Conservation (phyloP, 352 stramenopile species). For the Globisporangium barbulae region DNA sequence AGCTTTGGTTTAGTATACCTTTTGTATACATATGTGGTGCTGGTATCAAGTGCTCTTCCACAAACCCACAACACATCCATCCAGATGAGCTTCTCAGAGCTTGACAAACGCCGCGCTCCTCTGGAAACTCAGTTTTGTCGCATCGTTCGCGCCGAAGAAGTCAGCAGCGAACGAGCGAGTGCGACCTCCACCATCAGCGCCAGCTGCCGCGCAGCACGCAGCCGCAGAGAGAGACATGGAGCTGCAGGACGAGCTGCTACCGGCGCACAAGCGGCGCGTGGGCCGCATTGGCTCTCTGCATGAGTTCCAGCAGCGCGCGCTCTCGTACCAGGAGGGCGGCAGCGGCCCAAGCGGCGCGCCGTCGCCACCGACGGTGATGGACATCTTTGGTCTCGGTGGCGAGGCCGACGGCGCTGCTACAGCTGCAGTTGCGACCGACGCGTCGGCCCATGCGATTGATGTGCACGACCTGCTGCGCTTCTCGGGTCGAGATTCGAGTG, state of each 20-base stretch:
- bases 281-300: slow-evolving; percentile 74
- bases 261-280: slow-evolving; percentile 59
- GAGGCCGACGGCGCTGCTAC: background rate
- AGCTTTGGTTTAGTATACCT: too few relatives aligned
- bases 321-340: slow-evolving; percentile 40
- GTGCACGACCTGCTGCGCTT: slow-evolving; percentile 21
- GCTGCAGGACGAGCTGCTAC: slow-evolving; percentile 42
- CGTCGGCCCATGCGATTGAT: slow-evolving; percentile 6
- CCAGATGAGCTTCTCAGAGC: too few relatives aligned
- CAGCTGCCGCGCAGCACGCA: slow-evolving; percentile 1
- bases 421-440: background rate
- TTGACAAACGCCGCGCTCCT: background rate
- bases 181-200: background rate
- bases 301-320: slow-evolving; percentile 81
- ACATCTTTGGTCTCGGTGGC: background rate
- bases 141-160: background rate
- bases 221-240: background rate
- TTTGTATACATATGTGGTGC: too few relatives aligned
- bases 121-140: slow-evolving; percentile 7
- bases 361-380: background rate
- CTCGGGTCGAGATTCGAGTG: slow-evolving; percentile 11
- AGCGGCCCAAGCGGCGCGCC: background rate
- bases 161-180: background rate
- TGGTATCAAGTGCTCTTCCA: too few relatives aligned
- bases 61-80: background rate